A percentile compares a stretch with the other conserved stretches of the same genome.
These are phyloP conservation scores for Posidonia australis DNA, from an alignment of 106 monocot genomes.

Conservation along the genomic window DNA sequence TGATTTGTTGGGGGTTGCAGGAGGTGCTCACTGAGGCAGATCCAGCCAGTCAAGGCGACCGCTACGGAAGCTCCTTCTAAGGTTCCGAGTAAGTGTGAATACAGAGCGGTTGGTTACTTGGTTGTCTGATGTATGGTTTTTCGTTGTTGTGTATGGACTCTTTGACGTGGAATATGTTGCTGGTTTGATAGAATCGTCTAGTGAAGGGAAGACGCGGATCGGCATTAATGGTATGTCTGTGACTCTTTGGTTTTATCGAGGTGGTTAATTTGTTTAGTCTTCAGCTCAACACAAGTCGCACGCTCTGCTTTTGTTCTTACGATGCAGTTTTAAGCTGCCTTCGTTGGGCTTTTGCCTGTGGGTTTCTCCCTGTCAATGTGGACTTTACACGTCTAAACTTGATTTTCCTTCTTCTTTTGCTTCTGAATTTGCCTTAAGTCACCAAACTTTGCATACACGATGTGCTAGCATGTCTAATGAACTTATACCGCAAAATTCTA, in stretches of 20 bases:
- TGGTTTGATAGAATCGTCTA: conserved; percentile 36
- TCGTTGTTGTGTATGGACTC: not conserved
- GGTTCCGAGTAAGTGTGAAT: conserved; percentile 36
- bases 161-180: not conserved
- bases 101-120: not conserved
- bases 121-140: not conserved
- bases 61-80: conserved; percentile 63
- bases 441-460: no score
- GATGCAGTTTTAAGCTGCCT: no score
- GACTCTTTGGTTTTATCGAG: no score
- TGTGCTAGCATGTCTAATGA: no score
- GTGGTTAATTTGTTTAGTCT: not conserved
- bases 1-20: conserved; percentile 12
- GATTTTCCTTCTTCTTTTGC: no score
- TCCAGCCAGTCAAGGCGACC: conserved; percentile 47
- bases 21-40: conserved; percentile 15
- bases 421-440: no score
- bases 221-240: conserved; percentile 61
- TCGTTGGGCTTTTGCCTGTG: no score
- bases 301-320: no score
- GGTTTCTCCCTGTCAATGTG: no score
- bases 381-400: no score
- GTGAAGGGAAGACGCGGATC: conserved; percentile 51
- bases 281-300: not conserved
- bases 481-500: no score